These are phyloP conservation scores for Eucalyptus coolabah DNA, from an alignment of 345 rosid species.

Conservation along the genomic window DNA sequence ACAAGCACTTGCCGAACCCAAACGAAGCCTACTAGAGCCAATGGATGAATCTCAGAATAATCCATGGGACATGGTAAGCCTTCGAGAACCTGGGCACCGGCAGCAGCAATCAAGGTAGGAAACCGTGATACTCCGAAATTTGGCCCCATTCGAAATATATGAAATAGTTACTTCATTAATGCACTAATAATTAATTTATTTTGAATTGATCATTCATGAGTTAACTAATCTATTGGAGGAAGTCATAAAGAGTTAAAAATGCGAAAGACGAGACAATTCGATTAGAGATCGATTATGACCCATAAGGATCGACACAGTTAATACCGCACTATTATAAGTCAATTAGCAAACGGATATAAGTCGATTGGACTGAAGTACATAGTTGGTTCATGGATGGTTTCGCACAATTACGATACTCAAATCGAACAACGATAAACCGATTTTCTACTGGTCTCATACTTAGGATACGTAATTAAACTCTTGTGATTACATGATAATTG, in stretches of 20 bases:
- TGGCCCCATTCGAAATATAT: too few relatives aligned
- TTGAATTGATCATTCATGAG: rapidly evolving
- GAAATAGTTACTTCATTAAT: too few relatives aligned
- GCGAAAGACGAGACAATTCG: rapidly evolving
- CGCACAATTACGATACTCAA: rapidly evolving
- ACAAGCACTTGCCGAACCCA: not conserved
- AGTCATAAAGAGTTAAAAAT: rapidly evolving
- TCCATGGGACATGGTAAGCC: not conserved
- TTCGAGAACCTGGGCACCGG: not conserved
- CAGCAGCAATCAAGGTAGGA: not conserved
- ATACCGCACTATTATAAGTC: too few relatives aligned
- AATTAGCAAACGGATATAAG: rapidly evolving
- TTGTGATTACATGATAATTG: too few relatives aligned
- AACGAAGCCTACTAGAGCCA: not conserved
- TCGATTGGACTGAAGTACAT: rapidly evolving
- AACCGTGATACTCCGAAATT: too few relatives aligned
- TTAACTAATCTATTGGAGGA: rapidly evolving
- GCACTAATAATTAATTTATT: rapidly evolving
- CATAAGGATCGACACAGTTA: too few relatives aligned
- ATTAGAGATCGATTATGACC: rapidly evolving
- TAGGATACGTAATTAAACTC: rapidly evolving
- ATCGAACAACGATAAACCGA: rapidly evolving
- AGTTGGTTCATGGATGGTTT: too few relatives aligned
- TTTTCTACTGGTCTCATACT: rapidly evolving
- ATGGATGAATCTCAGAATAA: not conserved